phyloP scores from a whole-genome alignment of 768 basidiomycete species.

The Podaxis pistillaris region DNA sequence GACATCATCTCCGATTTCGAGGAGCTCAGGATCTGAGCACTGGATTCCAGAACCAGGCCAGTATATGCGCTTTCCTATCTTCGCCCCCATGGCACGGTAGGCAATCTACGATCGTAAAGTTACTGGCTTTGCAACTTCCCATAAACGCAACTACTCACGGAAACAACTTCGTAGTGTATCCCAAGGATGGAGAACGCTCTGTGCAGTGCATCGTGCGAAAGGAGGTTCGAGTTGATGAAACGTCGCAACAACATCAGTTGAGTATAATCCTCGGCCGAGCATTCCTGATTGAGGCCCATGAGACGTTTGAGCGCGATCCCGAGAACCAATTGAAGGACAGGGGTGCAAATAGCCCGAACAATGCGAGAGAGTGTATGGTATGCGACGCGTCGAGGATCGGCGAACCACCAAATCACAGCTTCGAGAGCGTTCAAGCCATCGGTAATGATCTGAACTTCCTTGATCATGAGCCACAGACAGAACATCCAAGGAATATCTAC shows the following conservation, averaged over 20 bases:
- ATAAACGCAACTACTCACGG: conserved; percentile 25
- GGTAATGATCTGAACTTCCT: conserved; percentile 26
- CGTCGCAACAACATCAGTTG: conserved; percentile 32
- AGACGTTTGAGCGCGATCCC: conserved; percentile 40
- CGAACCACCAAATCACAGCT: conserved; percentile 43
- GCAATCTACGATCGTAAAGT: conserved; percentile 25
- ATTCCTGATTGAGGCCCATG: conserved; percentile 37
- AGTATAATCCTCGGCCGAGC: conserved; percentile 22
- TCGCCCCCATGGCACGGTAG: conserved; percentile 49
- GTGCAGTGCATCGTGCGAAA: conserved; percentile 35
- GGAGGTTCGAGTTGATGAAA: conserved; percentile 36
- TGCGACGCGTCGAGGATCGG: conserved; percentile 34
- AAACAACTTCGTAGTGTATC: conserved; percentile 44
- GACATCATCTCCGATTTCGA: conserved; percentile 48
- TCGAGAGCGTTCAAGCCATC: conserved; percentile 33
- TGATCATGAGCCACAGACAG: conserved; percentile 37
- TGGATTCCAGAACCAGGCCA: conserved; percentile 47
- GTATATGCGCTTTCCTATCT: conserved; percentile 45
- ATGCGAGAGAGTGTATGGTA: conserved; percentile 40
- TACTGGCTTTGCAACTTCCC: not conserved
- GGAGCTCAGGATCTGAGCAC: conserved; percentile 45
- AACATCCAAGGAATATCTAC: conserved; percentile 43
- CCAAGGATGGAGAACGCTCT: conserved; percentile 42
- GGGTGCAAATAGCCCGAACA: conserved; percentile 34
- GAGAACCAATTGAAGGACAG: conserved; percentile 35